Base-by-base conservation (phyloP, 2,329 filamentous ascomycete genomes). In the Ceratocystis lukuohia region DNA sequence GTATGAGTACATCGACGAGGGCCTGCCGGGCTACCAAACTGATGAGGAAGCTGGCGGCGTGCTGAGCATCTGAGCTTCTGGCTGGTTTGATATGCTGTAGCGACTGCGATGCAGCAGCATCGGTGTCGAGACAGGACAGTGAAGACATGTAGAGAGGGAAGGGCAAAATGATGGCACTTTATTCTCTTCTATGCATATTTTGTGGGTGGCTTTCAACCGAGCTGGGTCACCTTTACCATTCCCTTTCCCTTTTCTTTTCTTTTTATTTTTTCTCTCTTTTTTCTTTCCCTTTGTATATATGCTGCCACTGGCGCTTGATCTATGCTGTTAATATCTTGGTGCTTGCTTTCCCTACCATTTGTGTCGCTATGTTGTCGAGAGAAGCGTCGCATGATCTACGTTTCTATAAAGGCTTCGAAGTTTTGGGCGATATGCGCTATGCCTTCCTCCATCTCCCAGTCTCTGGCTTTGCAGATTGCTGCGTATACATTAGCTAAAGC, bases 381-480 rank as follows among this genome's bases (percentile, higher is more conserved):
- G 17, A 22, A 30, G n/a, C 37, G 44, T 45, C 10, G 20, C n/a
- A 61, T 17, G 17, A 20, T 8, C 33, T 44, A 62, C 28, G 12
- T 8, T 20, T 28, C 15, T 7, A 89, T 80, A 74, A 96, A 97
- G 3, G 80, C 78, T 65, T 80, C 81, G 82, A 90, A 97, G 73
- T 97, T 99, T 28, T 76, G 77, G 0, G 82, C 85, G 67, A 97
- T 78, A 66, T 75, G 81, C 71, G 75, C 77, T 1, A 91, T 82
- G 0, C 93, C 93, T 3, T 90, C 80, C 57, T 87, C 81, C 67
- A 96, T 74, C 0, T 75, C 74, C 93, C 94, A 97, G 1, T 82
- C 85, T 70, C 91, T 94, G 59, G 91, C 79, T 62, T 82, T 75
- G 72, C 93, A 96, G 4, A 97, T 82, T 68, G 82, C 84, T n/a